phyloP scores from a whole-genome alignment of 1,139 yeast genomes.

The Saccharomyces hybrid region DNA sequence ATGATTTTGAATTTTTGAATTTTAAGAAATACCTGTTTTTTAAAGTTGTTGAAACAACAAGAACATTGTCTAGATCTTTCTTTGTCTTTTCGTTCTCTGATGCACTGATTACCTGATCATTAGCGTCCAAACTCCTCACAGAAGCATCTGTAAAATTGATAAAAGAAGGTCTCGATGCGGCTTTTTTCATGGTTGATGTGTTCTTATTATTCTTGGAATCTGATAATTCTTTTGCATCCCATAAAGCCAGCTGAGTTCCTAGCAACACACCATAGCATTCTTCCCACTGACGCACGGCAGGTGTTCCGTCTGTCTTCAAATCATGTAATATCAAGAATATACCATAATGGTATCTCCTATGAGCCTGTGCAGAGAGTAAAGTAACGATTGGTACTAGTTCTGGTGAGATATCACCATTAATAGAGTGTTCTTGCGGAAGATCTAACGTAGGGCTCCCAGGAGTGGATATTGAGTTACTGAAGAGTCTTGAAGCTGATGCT shows the following conservation, averaged over 20 bases:
- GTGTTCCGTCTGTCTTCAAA: slow-evolving; percentile 75
- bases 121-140: slow-evolving; percentile 69
- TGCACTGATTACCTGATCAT: slow-evolving; percentile 58
- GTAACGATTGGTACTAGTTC: slow-evolving; percentile 73
- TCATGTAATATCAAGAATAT: slow-evolving; percentile 66
- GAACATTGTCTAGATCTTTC: slow-evolving; percentile 56
- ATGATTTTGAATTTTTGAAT: slow-evolving; percentile 52
- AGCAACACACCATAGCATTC: slow-evolving; percentile 87
- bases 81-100: slow-evolving; percentile 53
- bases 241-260: slow-evolving; percentile 88
- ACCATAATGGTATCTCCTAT: slow-evolving; percentile 68
- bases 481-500: neutral
- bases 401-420: slow-evolving; percentile 39
- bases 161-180: slow-evolving; percentile 71
- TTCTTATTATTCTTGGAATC: slow-evolving; percentile 35
- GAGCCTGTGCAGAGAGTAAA: slow-evolving; percentile 60
- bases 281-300: slow-evolving; percentile 74
- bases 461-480: neutral
- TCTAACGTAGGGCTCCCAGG: neutral
- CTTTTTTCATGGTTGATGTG: slow-evolving; percentile 44
- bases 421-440: slow-evolving; percentile 6
- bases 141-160: slow-evolving; percentile 86
- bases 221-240: slow-evolving; percentile 79
- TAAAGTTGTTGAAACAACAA: slow-evolving; percentile 82
- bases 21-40: slow-evolving; percentile 81